Conservation (phyloP, 257 asterid genomes). For the Solanum bulbocastanum region DNA sequence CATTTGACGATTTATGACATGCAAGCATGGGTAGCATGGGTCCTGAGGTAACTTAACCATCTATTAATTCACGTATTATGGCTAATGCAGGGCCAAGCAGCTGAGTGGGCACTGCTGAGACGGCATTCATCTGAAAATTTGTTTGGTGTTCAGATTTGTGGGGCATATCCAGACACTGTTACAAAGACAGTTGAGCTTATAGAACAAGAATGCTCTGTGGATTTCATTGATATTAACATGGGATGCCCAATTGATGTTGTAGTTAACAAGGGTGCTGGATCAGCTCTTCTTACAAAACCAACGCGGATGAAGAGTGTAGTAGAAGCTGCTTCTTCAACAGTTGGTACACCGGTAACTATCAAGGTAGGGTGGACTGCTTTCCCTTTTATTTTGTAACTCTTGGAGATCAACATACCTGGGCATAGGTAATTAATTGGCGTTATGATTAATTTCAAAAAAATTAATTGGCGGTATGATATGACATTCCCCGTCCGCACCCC, state of each 20-base stretch:
- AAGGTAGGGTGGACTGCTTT: slow-evolving; percentile 37
- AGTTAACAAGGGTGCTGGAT: slow-evolving; percentile 91
- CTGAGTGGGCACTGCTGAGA: slow-evolving; percentile 98
- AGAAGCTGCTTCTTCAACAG: slow-evolving; percentile 67
- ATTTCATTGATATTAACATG: slow-evolving; percentile 93
- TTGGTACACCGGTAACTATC: slow-evolving; percentile 62
- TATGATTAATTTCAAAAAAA: background rate
- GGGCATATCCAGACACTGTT: slow-evolving; percentile 93
- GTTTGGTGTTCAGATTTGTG: slow-evolving; percentile 97
- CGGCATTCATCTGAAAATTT: slow-evolving; percentile 86
- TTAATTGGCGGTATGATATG: background rate
- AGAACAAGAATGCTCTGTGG: slow-evolving; percentile 79
- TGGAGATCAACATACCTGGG: background rate
- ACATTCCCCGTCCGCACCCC: background rate
- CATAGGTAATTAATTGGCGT: background rate
- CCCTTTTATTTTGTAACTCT: background rate
- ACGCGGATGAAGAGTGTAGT: slow-evolving; percentile 79
- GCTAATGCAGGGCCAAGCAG: slow-evolving; percentile 80
- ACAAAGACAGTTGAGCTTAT: slow-evolving; percentile 86
- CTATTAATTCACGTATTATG: background rate
- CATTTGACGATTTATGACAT: background rate
- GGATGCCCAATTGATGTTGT: slow-evolving; percentile 98
- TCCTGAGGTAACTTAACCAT: background rate
- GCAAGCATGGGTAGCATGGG: background rate
- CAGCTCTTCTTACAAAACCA: slow-evolving; percentile 84